These are phyloP conservation scores for Setaria viridis DNA, from an alignment of 202 grass and related monocot genomes.

Conservation along the genomic window DNA sequence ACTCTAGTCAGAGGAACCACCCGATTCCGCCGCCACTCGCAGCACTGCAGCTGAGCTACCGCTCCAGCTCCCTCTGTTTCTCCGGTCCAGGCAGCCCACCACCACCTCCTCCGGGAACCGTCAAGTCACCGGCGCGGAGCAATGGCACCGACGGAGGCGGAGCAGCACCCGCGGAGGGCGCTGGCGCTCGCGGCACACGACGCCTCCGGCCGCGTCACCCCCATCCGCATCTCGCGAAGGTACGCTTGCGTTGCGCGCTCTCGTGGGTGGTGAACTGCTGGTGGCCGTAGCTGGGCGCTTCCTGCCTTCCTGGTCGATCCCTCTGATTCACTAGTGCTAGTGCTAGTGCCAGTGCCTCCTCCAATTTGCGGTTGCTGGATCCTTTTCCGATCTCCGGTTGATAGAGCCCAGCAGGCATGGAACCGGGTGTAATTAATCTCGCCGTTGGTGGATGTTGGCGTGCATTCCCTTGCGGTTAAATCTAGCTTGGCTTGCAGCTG, in stretches of 20 bases:
- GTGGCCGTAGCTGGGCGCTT: background rate
- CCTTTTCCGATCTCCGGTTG: too few species aligned
- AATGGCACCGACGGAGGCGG: constrained; percentile 54
- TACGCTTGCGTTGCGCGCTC: constrained; percentile 17
- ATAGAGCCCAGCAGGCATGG: too few species aligned
- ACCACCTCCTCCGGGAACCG: background rate
- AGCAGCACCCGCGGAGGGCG: constrained; percentile 53
- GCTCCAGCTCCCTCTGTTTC: background rate
- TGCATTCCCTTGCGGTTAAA: too few species aligned
- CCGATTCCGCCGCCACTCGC: background rate
- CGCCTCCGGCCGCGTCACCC: constrained; percentile 67
- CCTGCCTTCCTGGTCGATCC: background rate
- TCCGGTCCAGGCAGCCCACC: background rate
- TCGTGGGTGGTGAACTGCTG: background rate
- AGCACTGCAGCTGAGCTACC: background rate
- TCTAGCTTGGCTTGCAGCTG: too few species aligned
- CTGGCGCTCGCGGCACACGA: constrained; percentile 75
- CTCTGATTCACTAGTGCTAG: too few species aligned
- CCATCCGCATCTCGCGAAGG: constrained; percentile 76
- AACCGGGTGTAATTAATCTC: too few species aligned
- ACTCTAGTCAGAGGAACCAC: background rate
- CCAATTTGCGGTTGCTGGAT: too few species aligned
- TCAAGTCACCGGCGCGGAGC: background rate
- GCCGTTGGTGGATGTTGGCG: too few species aligned
- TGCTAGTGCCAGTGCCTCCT: too few species aligned